Base-by-base conservation (phyloP, 2,329 filamentous ascomycete genomes). In the Tympanopsis confertula region DNA sequence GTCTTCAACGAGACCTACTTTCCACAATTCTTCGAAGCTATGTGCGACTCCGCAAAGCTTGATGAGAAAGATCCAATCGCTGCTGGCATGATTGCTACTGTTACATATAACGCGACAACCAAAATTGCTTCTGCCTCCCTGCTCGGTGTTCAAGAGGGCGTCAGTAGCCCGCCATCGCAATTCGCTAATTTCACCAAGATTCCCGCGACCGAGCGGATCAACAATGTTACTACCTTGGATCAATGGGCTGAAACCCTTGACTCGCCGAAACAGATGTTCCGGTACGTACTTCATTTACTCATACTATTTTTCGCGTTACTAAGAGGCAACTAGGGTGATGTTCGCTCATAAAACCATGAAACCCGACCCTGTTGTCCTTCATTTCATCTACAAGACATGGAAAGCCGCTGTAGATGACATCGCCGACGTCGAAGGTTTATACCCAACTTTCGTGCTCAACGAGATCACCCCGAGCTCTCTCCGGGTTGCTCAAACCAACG, bases 381-480 rank as follows among this genome's bases (percentile, higher is more conserved):
- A 44, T 32, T 41, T 44, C 2, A 57, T 63, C 2, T 60, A 55
- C 38, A 5, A 53, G 3, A 38, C 45, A 1, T 65, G 59, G 59
- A 57, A 52, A 35, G 42, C 39, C 0, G 51, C 56, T 1, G 45
- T 63, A 0, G 47, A 55, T 0, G 39, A 54, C 3, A 47, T 60
- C 13, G 36, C 44, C 5, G 58, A 62, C 24, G 52, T 62, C 1
- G 39, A 55, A 22, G 58, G 58, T 4, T 47, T 63, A 2, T 50
- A 50, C 14, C 57, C 59, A 1, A 62, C 59, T 0, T 57, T 61
- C 24, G 53, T 62, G 1, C 39, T 54, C 17, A 61, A 63, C 37
- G 35, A 48, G 1, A 36, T 50, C 3, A 46, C 54, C 2, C 39
- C 47, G 10, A 47, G 47, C 17, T 50, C 56, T 1, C 40, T 44